These are phyloP conservation scores for Fallopia convolvulus DNA, from an alignment of 148 eudicot species.

Conservation along the genomic window DNA sequence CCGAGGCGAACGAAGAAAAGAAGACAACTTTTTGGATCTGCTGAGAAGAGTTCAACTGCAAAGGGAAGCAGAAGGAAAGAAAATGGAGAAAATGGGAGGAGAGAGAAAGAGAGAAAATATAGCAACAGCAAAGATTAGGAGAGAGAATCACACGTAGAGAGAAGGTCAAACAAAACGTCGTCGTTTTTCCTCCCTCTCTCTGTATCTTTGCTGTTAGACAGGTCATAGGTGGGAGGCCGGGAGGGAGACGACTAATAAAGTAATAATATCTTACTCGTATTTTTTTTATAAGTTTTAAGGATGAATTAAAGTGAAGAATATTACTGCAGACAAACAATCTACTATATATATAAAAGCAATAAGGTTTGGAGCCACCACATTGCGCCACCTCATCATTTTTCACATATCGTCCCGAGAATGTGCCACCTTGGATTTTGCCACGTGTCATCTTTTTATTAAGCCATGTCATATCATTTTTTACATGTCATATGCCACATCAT, in stretches of 20 bases:
- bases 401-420: too few species aligned
- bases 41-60: slow-evolving; percentile 8
- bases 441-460: too few species aligned
- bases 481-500: too few species aligned
- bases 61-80: background rate
- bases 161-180: slow-evolving; percentile 9
- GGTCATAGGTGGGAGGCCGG: slow-evolving; percentile 5
- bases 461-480: too few species aligned
- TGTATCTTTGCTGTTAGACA: slow-evolving; percentile 11
- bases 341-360: too few species aligned
- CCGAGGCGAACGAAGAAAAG: background rate
- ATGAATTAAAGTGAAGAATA: too few species aligned
- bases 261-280: background rate
- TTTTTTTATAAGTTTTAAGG: background rate
- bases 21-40: slow-evolving; percentile 4
- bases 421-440: too few species aligned
- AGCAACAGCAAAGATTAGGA: slow-evolving; percentile 6
- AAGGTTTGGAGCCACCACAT: too few species aligned
- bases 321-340: too few species aligned
- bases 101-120: slow-evolving; percentile 3
- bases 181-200: background rate
- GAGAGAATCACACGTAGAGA: background rate
- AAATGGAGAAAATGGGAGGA: slow-evolving; percentile 8
- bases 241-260: background rate
- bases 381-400: too few species aligned